Conservation (phyloP, 1,139 yeast species). For the Saccharomyces uvarum region DNA sequence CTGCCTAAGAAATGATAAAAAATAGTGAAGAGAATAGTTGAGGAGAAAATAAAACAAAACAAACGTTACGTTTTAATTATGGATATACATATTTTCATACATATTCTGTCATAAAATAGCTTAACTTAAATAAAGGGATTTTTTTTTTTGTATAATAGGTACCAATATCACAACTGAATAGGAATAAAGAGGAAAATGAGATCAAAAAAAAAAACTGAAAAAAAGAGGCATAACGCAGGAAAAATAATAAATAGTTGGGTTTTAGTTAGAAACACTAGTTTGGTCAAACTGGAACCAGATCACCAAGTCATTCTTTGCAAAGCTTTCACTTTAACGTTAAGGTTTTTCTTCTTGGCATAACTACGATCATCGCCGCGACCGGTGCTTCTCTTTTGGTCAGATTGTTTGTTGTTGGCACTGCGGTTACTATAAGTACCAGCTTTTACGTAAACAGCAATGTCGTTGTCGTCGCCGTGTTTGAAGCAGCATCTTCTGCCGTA, state of each 20-base stretch:
- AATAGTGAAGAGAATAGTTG: neutral
- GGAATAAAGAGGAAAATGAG: neutral
- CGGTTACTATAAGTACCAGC: constrained; percentile 5
- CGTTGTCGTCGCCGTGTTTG: constrained; percentile 53
- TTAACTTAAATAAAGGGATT: neutral
- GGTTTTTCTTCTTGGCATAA: constrained; percentile 6
- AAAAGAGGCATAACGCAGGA: neutral
- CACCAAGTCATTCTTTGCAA: constrained; percentile 28
- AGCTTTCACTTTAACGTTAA: constrained; percentile 13
- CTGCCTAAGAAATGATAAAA: constrained; percentile 17
- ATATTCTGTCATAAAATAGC: neutral
- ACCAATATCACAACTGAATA: neutral
- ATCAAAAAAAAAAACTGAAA: neutral
- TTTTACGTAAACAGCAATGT: constrained; percentile 25
- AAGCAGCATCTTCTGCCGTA: constrained; percentile 90
- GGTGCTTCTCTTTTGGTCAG: neutral
- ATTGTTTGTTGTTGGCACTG: neutral
- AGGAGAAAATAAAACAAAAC: neutral
- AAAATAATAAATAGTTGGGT: neutral
- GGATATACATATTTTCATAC: neutral
- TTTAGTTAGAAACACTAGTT: neutral
- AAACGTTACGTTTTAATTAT: neutral
- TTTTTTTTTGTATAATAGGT: neutral
- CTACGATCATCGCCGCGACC: neutral
- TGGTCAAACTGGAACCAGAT: constrained; percentile 25